A percentile compares a stretch with the other conserved stretches of the same genome.
These are phyloP conservation scores for Orbilia javanica DNA, from an alignment of 2,329 filamentous ascomycete genomes.

Conservation along the genomic window DNA sequence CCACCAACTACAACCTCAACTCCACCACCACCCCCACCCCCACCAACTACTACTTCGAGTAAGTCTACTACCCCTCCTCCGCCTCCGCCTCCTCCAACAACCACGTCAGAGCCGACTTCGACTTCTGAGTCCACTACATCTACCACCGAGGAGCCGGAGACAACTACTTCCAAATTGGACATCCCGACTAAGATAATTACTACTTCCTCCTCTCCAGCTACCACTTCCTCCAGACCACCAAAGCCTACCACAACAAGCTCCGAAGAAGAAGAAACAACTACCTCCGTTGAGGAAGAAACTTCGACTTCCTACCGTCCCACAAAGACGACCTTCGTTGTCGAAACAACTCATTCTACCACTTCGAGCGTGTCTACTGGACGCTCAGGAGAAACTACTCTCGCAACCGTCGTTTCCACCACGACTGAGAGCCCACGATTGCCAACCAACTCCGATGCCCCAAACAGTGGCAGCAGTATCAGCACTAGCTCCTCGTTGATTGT, in stretches of 20 bases:
- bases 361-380: background rate
- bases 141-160: slow-evolving; percentile 33
- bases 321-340: slow-evolving; percentile 24
- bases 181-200: slow-evolving; percentile 21
- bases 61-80: slow-evolving; percentile 30
- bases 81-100: slow-evolving; percentile 23
- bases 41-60: slow-evolving; percentile 35
- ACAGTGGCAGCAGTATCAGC: slow-evolving; percentile 27
- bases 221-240: slow-evolving; percentile 25
- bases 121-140: slow-evolving; percentile 23
- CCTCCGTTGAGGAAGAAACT: background rate
- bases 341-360: slow-evolving; percentile 7
- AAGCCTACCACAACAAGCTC: slow-evolving; percentile 20
- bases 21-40: slow-evolving; percentile 12
- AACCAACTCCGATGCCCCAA: slow-evolving; percentile 15
- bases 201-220: slow-evolving; percentile 14
- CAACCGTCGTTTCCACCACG: slow-evolving; percentile 3
- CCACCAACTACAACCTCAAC: slow-evolving; percentile 26
- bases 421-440: background rate
- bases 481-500: slow-evolving; percentile 32
- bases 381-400: slow-evolving; percentile 9
- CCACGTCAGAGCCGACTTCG: slow-evolving; percentile 18
- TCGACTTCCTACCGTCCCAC: slow-evolving; percentile 8
- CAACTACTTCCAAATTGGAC: slow-evolving; percentile 34
- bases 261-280: slow-evolving; percentile 29